phyloP scores from a whole-genome alignment of 768 basidiomycete genomes.

The Leccinum olivaceopallidum region DNA sequence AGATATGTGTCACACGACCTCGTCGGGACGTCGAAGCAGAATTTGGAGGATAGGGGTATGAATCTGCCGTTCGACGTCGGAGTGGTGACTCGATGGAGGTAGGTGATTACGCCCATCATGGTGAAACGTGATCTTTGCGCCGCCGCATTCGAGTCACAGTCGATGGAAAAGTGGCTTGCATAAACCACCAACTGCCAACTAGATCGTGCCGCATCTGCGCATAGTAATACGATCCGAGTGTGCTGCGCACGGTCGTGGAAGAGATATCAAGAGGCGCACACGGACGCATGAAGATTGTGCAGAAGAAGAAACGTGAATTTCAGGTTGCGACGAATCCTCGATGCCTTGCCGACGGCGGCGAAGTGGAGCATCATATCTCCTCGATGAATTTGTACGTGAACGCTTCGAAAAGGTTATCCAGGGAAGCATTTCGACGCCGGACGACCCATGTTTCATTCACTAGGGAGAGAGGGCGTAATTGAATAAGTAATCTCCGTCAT shows the following conservation, averaged over 20 bases:
- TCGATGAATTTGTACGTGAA: neutral
- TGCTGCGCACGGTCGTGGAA: neutral
- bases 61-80: neutral
- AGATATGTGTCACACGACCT: neutral
- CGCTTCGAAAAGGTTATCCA: slow-evolving; percentile 1
- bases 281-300: neutral
- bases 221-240: neutral
- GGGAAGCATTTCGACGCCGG: neutral
- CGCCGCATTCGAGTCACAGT: neutral
- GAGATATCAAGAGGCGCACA: neutral
- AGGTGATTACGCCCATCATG: neutral
- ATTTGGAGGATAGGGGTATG: neutral
- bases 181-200: neutral
- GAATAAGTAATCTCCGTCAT: neutral
- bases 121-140: neutral
- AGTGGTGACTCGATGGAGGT: neutral
- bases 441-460: neutral
- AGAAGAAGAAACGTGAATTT: neutral
- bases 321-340: neutral
- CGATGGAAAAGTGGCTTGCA: neutral
- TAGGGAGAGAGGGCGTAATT: neutral
- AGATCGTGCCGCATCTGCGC: neutral
- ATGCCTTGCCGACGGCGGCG: neutral
- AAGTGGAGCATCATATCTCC: neutral
- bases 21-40: neutral